Conservation (phyloP, 2,329 filamentous ascomycete species). For the Fusarium azukiicola region DNA sequence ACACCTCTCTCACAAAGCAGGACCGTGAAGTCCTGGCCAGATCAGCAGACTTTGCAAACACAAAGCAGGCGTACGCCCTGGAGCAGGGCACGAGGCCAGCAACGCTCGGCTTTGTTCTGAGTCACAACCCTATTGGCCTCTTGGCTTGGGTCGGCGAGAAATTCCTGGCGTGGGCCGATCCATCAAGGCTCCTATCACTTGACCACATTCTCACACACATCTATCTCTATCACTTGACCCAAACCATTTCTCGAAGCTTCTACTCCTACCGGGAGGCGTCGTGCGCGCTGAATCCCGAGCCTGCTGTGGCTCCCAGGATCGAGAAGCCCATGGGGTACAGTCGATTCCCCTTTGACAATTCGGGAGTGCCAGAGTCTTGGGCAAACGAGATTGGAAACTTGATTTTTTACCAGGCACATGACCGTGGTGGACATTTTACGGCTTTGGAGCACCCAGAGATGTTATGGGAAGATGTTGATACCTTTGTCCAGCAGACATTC, state of each 20-base stretch:
- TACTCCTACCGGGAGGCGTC: constrained; percentile 8
- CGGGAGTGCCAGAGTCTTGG: constrained; percentile 9
- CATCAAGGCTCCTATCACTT: neutral
- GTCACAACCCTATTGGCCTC: neutral
- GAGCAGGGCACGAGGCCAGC: constrained; percentile 11
- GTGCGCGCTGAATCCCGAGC: neutral
- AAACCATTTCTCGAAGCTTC: neutral
- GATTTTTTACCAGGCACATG: constrained; percentile 2
- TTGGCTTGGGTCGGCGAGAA: constrained; percentile 19
- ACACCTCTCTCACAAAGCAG: neutral
- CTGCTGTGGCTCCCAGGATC: neutral
- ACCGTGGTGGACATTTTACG: neutral
- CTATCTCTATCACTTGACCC: neutral
- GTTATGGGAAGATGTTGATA: constrained; percentile 4
- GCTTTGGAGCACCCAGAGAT: constrained; percentile 1
- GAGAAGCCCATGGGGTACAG: neutral
- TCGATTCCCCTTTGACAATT: neutral
- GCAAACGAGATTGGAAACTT: neutral
- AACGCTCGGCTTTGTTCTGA: neutral
- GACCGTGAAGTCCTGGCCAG: neutral
- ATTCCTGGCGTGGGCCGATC: neutral
- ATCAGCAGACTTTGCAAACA: constrained; percentile 3
- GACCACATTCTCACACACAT: neutral
- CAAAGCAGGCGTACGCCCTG: neutral
- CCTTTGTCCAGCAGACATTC: neutral